A percentile compares a stretch with the other conserved stretches of the same genome.
Conservation (phyloP, 2,329 filamentous ascomycete genomes). For the Chaetomiaceae sp. region DNA sequence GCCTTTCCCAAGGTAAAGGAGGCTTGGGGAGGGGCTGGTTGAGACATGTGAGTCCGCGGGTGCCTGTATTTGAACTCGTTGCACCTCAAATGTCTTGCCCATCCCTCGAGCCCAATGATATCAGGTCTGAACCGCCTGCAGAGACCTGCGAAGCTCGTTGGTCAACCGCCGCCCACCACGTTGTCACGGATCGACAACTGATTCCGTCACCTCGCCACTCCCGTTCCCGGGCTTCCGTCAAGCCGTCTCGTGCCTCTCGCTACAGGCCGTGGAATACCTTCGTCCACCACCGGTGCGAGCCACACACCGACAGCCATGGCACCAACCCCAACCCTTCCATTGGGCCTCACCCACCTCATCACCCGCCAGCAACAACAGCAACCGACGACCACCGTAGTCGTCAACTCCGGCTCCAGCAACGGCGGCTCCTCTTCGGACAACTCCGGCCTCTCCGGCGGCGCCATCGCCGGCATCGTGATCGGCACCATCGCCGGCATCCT, state of each 20-base stretch:
- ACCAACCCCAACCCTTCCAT: conserved; percentile 14
- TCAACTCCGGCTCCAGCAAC: conserved; percentile 4
- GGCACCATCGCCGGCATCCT: conserved; percentile 21
- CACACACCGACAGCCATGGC: not conserved
- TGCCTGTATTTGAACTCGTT: not conserved
- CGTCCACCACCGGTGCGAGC: too few species aligned
- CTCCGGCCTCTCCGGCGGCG: conserved; percentile 13
- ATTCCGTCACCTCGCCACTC: not conserved
- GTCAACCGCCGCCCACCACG: not conserved
- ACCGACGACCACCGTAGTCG: conserved; percentile 16
- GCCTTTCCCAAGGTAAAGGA: too few species aligned
- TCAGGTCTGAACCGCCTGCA: not conserved
- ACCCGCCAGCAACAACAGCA: conserved; percentile 10
- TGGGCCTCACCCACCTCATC: conserved; percentile 1
- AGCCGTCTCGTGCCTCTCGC: too few species aligned
- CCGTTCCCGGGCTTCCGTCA: not conserved
- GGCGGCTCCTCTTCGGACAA: not conserved
- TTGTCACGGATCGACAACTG: not conserved
- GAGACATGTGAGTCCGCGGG: not conserved
- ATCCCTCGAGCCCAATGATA: not conserved
- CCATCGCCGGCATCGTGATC: conserved; percentile 24
- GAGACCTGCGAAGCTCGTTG: not conserved
- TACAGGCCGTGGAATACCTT: too few species aligned
- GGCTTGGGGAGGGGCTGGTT: too few species aligned
- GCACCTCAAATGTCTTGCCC: not conserved